Percentiles rank a stretch among this genome's conserved stretches.
These are phyloP conservation scores for Candida dajiaensis DNA, from an alignment of 805 yeast genomes.

Conservation along the genomic window DNA sequence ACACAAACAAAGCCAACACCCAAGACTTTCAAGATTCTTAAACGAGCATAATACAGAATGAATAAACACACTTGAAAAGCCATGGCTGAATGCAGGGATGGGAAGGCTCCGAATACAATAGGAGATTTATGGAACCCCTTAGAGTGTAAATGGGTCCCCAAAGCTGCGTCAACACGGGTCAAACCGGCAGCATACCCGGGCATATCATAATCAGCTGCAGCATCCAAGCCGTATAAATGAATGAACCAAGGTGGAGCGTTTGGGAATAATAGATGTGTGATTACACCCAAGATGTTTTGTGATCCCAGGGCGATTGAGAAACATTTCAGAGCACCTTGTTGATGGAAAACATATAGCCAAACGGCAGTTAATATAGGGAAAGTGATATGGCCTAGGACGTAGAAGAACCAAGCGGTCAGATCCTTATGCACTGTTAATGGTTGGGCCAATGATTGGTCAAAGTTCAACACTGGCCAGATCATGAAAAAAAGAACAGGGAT, in stretches of 20 bases:
- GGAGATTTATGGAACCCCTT: slow-evolving; percentile 63
- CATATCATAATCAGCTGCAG: slow-evolving; percentile 51
- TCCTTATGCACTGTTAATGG: slow-evolving; percentile 43
- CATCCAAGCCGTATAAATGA: slow-evolving; percentile 52
- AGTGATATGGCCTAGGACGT: slow-evolving; percentile 55
- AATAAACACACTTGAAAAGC: slow-evolving; percentile 41
- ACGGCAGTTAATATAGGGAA: slow-evolving; percentile 57
- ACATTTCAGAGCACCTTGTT: slow-evolving; percentile 53
- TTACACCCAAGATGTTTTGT: slow-evolving; percentile 54
- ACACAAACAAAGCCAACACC: slow-evolving; percentile 40
- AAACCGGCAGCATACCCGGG: slow-evolving; percentile 70
- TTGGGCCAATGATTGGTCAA: slow-evolving; percentile 35
- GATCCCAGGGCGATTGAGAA: slow-evolving; percentile 52
- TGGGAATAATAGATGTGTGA: slow-evolving; percentile 58
- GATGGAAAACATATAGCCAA: slow-evolving; percentile 60
- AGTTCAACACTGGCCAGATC: slow-evolving; percentile 46
- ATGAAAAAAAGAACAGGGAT: slow-evolving; percentile 33
- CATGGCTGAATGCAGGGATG: slow-evolving; percentile 61
- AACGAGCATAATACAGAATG: slow-evolving; percentile 36
- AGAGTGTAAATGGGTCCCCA: slow-evolving; percentile 55
- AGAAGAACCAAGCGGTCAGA: slow-evolving; percentile 53
- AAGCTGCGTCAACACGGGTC: slow-evolving; percentile 54
- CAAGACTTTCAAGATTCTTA: slow-evolving; percentile 22
- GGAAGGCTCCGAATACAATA: slow-evolving; percentile 63
- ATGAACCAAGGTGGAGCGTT: slow-evolving; percentile 76